These are phyloP conservation scores for Zygosaccharomyces lentus DNA, from an alignment of 805 yeast genomes.

Conservation along the genomic window DNA sequence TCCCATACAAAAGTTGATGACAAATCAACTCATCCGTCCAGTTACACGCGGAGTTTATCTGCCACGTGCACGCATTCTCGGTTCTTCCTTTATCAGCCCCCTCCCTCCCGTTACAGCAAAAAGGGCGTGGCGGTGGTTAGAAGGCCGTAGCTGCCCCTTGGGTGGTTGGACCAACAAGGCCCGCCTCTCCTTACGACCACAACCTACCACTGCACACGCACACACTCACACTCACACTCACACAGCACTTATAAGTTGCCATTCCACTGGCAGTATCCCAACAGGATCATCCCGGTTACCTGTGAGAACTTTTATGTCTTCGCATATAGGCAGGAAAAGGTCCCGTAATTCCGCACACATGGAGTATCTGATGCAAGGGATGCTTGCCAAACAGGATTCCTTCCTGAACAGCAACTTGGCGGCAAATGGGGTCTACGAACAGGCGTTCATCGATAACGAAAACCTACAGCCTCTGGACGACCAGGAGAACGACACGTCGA, in stretches of 20 bases:
- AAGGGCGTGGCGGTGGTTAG: slow-evolving; percentile 5
- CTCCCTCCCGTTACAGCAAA: slow-evolving; percentile 2
- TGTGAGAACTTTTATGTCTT: not conserved
- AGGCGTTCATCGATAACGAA: slow-evolving; percentile 14
- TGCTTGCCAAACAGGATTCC: slow-evolving; percentile 27
- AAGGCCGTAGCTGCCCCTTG: slow-evolving; percentile 3
- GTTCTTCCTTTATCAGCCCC: not conserved
- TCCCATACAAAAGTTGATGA: slow-evolving; percentile 22
- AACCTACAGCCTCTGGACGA: slow-evolving; percentile 8
- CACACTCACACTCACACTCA: too few relatives aligned
- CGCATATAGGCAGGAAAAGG: not conserved
- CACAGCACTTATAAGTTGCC: not conserved
- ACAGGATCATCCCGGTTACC: not conserved
- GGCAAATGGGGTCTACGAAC: slow-evolving; percentile 14
- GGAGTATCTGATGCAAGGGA: slow-evolving; percentile 22
- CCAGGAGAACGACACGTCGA: slow-evolving; percentile 10
- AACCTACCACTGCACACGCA: not conserved
- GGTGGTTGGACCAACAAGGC: not conserved
- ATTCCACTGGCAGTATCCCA: not conserved
- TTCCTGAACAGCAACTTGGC: slow-evolving; percentile 22
- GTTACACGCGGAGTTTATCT: not conserved
- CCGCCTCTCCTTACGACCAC: not conserved
- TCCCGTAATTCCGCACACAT: not conserved
- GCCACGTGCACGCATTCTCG: not conserved
- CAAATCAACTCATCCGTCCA: not conserved